Percentiles rank a stretch among this genome's conserved stretches.
phyloP scores from a whole-genome alignment of 2,329 filamentous ascomycete species.

The Penicillium sp. region DNA sequence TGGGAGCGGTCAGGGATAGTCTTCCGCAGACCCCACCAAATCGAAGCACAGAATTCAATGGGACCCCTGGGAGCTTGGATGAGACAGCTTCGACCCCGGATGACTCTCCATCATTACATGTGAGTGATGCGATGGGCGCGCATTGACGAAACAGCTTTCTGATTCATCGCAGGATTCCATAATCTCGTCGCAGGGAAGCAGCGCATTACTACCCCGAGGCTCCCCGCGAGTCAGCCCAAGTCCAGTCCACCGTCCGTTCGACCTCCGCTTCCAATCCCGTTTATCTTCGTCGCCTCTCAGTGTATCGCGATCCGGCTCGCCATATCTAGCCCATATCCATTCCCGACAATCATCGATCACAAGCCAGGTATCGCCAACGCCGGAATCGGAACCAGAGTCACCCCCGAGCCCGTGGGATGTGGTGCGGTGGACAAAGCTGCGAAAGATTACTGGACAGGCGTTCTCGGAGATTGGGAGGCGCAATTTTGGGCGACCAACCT shows the following conservation, averaged over 20 bases:
- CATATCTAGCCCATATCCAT: slow-evolving; percentile 72
- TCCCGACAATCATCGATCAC: slow-evolving; percentile 78
- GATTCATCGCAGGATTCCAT: slow-evolving; percentile 50
- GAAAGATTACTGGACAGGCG: slow-evolving; percentile 82
- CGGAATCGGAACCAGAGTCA: slow-evolving; percentile 65
- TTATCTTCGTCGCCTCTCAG: slow-evolving; percentile 63
- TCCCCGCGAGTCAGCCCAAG: slow-evolving; percentile 71
- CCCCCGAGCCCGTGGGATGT: slow-evolving; percentile 91
- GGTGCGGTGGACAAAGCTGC: slow-evolving; percentile 90
- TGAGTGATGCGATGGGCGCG: slow-evolving; percentile 53
- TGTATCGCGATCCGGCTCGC: slow-evolving; percentile 71
- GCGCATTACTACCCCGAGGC: slow-evolving; percentile 67
- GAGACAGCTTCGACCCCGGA: slow-evolving; percentile 78
- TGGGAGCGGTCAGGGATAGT: slow-evolving; percentile 10
- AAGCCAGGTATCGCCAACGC: slow-evolving; percentile 65
- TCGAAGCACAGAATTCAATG: slow-evolving; percentile 20
- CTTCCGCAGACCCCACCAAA: slow-evolving; percentile 25
- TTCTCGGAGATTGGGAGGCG: slow-evolving; percentile 92
- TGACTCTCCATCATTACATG: slow-evolving; percentile 80
- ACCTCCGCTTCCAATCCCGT: slow-evolving; percentile 88
- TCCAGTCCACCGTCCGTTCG: slow-evolving; percentile 87
- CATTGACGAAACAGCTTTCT: slow-evolving; percentile 52
- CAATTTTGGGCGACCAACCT: slow-evolving; percentile 89
- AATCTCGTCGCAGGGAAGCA: slow-evolving; percentile 68
- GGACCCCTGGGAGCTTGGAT: slow-evolving; percentile 47